A percentile compares a stretch with the other conserved stretches of the same genome.
Conservation (phyloP, 768 basidiomycete species). For the Coprinopsis sp. region DNA sequence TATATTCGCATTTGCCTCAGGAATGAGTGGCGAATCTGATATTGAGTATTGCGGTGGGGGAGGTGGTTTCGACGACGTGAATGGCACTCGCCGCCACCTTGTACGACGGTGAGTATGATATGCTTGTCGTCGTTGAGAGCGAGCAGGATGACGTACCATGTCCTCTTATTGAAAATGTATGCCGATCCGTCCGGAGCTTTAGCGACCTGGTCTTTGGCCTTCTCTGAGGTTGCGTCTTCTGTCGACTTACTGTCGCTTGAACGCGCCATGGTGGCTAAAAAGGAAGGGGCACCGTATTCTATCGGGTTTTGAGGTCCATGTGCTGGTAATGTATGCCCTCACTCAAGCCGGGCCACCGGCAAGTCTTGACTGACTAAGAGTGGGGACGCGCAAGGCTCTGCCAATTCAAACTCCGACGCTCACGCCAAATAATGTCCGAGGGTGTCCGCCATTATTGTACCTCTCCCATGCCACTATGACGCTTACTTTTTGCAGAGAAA, state of each 20-base stretch:
- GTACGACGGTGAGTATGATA: background rate
- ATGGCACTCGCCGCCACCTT: conserved; percentile 35
- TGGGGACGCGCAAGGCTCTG: no score
- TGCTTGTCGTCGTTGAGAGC: background rate
- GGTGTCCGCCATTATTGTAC: no score
- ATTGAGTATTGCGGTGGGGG: conserved; percentile 48
- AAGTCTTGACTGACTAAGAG: no score
- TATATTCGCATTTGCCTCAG: conserved; percentile 61
- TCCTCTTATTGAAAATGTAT: conserved; percentile 5
- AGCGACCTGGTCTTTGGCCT: background rate
- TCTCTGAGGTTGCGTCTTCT: background rate
- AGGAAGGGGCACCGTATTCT: no score
- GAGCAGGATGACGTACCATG: conserved; percentile 10
- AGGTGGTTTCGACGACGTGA: conserved; percentile 34
- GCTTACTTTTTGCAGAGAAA: no score
- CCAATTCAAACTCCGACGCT: no score
- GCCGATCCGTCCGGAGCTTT: background rate
- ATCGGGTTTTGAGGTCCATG: no score
- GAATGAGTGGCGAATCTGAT: conserved; percentile 56
- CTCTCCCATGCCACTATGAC: no score
- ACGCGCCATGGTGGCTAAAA: background rate
- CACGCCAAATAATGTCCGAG: no score
- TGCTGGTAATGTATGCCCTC: no score
- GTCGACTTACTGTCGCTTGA: background rate
- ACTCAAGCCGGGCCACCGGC: no score